Evolutionary conservation across 2,329 filamentous ascomycete species (phyloP).

Genomic region (Rhynchosporium secalis): DNA sequence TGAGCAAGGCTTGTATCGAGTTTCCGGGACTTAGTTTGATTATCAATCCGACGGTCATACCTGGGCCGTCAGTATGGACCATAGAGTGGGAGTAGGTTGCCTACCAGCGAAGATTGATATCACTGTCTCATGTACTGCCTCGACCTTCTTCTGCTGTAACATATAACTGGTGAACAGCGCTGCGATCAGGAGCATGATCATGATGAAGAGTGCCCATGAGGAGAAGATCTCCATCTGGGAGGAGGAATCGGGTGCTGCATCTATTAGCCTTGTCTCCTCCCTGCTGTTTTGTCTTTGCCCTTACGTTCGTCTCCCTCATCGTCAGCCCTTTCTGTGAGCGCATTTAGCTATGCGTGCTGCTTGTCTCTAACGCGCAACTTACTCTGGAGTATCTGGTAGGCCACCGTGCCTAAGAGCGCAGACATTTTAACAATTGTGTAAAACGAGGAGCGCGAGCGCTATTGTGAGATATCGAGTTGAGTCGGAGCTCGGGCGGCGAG

Average conservation of each 20-base stretch:
- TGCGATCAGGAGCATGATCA: constrained; percentile 89
- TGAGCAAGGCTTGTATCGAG: constrained; percentile 85
- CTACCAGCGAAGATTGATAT: constrained; percentile 94
- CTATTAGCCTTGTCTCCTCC: constrained; percentile 31
- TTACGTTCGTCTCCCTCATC: constrained; percentile 38
- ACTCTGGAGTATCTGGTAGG: constrained; percentile 41
- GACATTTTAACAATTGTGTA: constrained; percentile 31
- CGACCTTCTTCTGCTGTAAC: constrained; percentile 93
- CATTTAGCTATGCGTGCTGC: constrained; percentile 27
- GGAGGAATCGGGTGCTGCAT: constrained; percentile 69
- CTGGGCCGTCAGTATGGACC: constrained; percentile 46
- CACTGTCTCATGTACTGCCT: constrained; percentile 96
- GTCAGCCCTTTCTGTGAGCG: constrained; percentile 33
- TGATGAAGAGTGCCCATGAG: constrained; percentile 96
- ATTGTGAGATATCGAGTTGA: constrained; percentile 16
- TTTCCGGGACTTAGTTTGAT: constrained; percentile 79
- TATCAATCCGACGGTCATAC: constrained; percentile 91
- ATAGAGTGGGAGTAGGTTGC: neutral
- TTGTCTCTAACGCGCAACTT: constrained; percentile 23
- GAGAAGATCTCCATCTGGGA: constrained; percentile 92
- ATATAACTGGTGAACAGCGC: constrained; percentile 98
- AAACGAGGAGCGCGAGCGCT: constrained; percentile 11
- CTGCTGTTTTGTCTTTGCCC: constrained; percentile 10
- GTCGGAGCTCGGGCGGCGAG: constrained; percentile 38
- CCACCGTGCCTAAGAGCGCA: constrained; percentile 34